These are phyloP conservation scores for Cyclospora cayetanensis DNA, from an alignment of 169 alveolate genomes.

Conservation along the genomic window DNA sequence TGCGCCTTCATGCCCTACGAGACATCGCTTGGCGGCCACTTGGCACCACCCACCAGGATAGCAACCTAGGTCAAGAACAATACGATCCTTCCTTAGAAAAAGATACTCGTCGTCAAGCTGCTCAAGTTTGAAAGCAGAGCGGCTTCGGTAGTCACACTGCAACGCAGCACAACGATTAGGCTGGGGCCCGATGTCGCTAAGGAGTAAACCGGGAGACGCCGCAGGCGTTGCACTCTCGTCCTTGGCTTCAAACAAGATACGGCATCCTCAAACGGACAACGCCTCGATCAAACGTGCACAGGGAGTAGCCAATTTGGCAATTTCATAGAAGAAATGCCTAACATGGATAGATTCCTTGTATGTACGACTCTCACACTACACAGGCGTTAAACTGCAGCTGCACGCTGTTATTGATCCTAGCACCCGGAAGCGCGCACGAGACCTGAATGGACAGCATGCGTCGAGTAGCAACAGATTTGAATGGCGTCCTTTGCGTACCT, in stretches of 20 bases:
- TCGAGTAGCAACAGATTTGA: not conserved
- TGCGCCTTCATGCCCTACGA: slow-evolving; percentile 16
- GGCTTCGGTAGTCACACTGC: slow-evolving; percentile 71
- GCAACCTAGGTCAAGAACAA: slow-evolving; percentile 76
- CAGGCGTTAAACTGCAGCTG: no score
- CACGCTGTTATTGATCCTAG: no score
- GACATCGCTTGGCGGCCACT: slow-evolving; percentile 72
- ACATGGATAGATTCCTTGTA: no score
- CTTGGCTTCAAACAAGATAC: not conserved
- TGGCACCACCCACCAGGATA: slow-evolving; percentile 78
- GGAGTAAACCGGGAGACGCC: not conserved
- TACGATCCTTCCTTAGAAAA: slow-evolving; percentile 60
- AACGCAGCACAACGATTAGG: not conserved
- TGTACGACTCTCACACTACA: no score
- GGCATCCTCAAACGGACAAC: not conserved
- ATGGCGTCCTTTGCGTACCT: slow-evolving; percentile 11
- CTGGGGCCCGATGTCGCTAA: not conserved
- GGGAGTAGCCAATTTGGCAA: not conserved
- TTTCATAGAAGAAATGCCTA: no score
- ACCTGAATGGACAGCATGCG: no score
- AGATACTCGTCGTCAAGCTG: slow-evolving; percentile 74
- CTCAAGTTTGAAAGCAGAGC: slow-evolving; percentile 75
- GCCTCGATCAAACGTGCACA: not conserved
- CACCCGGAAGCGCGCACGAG: no score
- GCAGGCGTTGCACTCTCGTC: not conserved